Evolutionary conservation across 768 basidiomycete species (phyloP).

Genomic region (Boletus sp.): DNA sequence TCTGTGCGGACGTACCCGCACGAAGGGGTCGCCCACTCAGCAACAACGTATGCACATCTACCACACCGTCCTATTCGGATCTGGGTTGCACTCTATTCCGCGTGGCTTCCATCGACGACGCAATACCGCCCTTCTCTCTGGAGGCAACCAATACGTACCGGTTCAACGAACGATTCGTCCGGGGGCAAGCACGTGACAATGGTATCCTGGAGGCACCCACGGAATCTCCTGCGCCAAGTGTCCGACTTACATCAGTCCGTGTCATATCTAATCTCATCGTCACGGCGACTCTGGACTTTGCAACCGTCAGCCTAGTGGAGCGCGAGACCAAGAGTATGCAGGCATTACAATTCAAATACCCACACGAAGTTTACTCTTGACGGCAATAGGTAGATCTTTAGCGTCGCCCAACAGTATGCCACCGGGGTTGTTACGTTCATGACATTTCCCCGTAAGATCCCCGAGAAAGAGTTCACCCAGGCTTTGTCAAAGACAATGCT

Average conservation of each 20-base stretch:
- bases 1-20: conserved; percentile 1
- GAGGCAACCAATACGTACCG: conserved; percentile 16
- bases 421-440: conserved; percentile 28
- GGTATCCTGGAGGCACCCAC: conserved; percentile 31
- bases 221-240: conserved; percentile 23
- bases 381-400: too few relatives aligned
- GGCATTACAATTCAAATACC: conserved; percentile 8
- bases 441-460: conserved; percentile 32
- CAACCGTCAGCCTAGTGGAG: conserved; percentile 33
- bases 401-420: too few relatives aligned
- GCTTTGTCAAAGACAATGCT: conserved; percentile 32
- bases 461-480: conserved; percentile 31
- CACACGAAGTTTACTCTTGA: too few relatives aligned
- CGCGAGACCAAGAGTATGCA: conserved; percentile 22
- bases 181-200: conserved; percentile 25
- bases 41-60: conserved; percentile 25
- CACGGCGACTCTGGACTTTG: conserved; percentile 31
- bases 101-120: conserved; percentile 37
- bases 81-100: conserved; percentile 36
- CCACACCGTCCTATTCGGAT: conserved; percentile 25
- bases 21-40: not conserved
- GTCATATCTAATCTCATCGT: conserved; percentile 31
- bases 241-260: conserved; percentile 24
- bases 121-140: conserved; percentile 18
- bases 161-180: conserved; percentile 33